A percentile compares a stretch with the other conserved stretches of the same genome.
These are phyloP conservation scores for Persicaria maculosa DNA, from an alignment of 148 eudicot genomes.

Conservation along the genomic window DNA sequence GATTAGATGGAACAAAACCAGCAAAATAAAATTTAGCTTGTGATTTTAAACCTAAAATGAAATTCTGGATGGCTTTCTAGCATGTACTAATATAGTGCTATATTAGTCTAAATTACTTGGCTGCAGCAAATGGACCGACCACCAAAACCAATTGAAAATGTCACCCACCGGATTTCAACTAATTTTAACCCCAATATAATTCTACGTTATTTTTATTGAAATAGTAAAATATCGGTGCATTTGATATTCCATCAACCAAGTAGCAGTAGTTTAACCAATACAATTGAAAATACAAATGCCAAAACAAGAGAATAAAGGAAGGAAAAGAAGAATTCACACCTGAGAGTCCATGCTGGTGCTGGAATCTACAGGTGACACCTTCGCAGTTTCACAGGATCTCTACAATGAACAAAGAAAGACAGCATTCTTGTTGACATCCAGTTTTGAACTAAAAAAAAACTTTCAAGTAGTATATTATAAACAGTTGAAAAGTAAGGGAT, in stretches of 20 bases:
- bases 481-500: background rate
- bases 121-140: background rate
- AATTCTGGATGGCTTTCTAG: background rate
- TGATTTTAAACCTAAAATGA: background rate
- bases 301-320: background rate
- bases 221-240: background rate
- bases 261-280: background rate
- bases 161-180: background rate
- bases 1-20: background rate
- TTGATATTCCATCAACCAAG: background rate
- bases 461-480: background rate
- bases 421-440: background rate
- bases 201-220: background rate
- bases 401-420: background rate
- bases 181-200: background rate
- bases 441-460: background rate
- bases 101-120: background rate
- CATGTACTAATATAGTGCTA: background rate
- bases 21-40: background rate
- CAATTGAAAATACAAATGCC: background rate
- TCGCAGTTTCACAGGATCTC: conserved; percentile 3
- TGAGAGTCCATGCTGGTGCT: background rate
- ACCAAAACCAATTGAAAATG: background rate
- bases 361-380: conserved; percentile 1
- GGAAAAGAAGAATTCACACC: background rate